phyloP scores from a whole-genome alignment of 805 yeast genomes.

The Saturnispora dispora region DNA sequence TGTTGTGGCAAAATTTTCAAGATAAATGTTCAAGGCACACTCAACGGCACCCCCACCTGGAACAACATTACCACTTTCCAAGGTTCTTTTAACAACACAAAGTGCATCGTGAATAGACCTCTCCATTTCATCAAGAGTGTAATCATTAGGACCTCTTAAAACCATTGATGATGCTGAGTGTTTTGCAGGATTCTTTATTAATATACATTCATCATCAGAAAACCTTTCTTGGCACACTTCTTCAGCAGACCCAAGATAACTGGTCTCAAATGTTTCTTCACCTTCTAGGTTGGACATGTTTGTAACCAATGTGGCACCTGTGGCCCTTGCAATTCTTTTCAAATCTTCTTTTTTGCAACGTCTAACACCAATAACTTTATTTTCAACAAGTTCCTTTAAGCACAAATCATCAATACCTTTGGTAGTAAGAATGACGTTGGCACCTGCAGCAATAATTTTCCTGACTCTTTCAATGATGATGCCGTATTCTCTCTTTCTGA shows the following conservation, averaged over 20 bases:
- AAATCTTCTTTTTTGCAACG: constrained; percentile 95
- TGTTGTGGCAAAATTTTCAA: constrained; percentile 96
- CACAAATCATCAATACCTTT: constrained; percentile 93
- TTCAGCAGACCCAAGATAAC: constrained; percentile 81
- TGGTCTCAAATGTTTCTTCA: constrained; percentile 81
- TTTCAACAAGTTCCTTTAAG: constrained; percentile 82
- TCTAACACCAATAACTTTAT: constrained; percentile 91
- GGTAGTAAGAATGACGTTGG: constrained; percentile 86
- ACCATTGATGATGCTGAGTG: constrained; percentile 89
- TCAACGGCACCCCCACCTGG: constrained; percentile 99
- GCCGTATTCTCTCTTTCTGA: constrained; percentile 81
- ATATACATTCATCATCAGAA: constrained; percentile 94
- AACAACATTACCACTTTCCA: constrained; percentile 88
- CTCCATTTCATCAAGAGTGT: constrained; percentile 96
- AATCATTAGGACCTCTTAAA: constrained; percentile 92
- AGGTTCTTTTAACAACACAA: constrained; percentile 88
- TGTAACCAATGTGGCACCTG: constrained; percentile 87
- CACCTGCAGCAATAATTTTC: constrained; percentile 79
- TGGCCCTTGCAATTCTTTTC: constrained; percentile 93
- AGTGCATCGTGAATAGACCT: constrained; percentile 92
- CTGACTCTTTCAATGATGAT: constrained; percentile 74
- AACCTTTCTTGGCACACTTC: constrained; percentile 84
- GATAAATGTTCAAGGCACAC: constrained; percentile 85
- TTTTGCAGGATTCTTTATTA: constrained; percentile 80
- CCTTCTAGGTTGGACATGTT: constrained; percentile 92